Percentiles rank a stretch among this genome's conserved stretches.
Conservation (phyloP, 2,329 filamentous ascomycete species). For the Paraphaeosphaeria sporulosa region DNA sequence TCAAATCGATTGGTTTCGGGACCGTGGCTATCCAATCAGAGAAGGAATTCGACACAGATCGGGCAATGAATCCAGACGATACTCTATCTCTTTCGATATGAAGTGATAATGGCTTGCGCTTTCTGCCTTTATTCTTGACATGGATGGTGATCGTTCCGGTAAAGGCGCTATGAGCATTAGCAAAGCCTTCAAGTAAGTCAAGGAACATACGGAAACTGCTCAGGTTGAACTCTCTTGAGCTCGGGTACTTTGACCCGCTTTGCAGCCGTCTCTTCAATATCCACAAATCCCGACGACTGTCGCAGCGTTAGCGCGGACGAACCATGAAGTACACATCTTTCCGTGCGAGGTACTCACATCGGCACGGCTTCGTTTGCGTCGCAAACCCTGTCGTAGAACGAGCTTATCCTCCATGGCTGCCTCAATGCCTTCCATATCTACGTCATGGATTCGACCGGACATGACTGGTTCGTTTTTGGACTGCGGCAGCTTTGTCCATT, state of each 20-base stretch:
- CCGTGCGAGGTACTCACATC: not conserved
- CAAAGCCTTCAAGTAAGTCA: not conserved
- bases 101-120: not conserved
- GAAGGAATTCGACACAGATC: not conserved
- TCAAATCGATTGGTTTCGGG: not conserved
- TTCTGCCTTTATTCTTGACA: not conserved
- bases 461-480: not conserved
- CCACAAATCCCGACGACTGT: not conserved
- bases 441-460: not conserved
- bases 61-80: not conserved
- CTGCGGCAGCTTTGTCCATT: slow-evolving; percentile 7
- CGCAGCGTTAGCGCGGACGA: not conserved
- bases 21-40: not conserved
- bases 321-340: not conserved
- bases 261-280: not conserved
- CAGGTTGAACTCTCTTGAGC: not conserved
- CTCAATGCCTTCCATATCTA: slow-evolving; percentile 8
- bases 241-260: slow-evolving; percentile 2
- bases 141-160: not conserved
- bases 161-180: slow-evolving; percentile 3
- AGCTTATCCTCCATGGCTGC: not conserved
- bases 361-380: slow-evolving; percentile 1
- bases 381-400: not conserved
- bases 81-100: not conserved
- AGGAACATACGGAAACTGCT: not conserved